Evolutionary conservation across 805 yeast species (phyloP), one percentile per base, ranked within the genome.

Genomic region (Wickerhamomyces mucosus): DNA sequence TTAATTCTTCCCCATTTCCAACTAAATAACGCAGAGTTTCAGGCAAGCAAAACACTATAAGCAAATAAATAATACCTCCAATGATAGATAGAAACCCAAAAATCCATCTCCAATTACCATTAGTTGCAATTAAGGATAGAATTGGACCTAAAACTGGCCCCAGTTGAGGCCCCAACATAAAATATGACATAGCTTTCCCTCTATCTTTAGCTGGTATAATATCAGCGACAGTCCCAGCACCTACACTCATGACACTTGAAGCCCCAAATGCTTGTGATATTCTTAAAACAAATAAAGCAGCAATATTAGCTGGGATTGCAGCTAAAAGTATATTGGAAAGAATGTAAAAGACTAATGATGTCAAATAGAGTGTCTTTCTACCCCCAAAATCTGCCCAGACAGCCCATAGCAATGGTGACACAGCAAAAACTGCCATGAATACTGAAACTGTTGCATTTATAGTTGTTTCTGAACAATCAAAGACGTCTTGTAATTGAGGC

Each of bases 141-240:
- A 86, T 78, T 2, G 96, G 96, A 2, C 94, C 85, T 3, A 85
- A 42, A 27, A 86, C 68, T 2, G 95, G 96, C 0, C 95, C 96
- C 43, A 79, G 64, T 31, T 86, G 72, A 0, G 95, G 94, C 0
- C 96, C 96, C 40, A 86, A 55, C 63, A 85, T 86, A 43, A 76
- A 86, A 34, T 77, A 66, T 0, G 95, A 92, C 69, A 86, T 77
- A 2, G 94, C 89, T 10, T 68, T 61, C 3, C 94, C 96, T 45
- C 95, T 63, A 41, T 75, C 69, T 19, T 69, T 64, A 14, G 78
- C 76, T 7, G 72, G 63, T 38, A 67, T 78, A 20, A 86, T 53
- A 51, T 86, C 96, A 18, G 84, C 73, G 14, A 86, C 76, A 0
- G 95, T 82, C 3, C 95, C 96, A 0, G 95, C 94, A 2, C 96